Evolutionary conservation across 306 rosid species (phyloP), one percentile per base, ranked within the genome.

Genomic region (cucumber (Cucumis sativus)): DNA sequence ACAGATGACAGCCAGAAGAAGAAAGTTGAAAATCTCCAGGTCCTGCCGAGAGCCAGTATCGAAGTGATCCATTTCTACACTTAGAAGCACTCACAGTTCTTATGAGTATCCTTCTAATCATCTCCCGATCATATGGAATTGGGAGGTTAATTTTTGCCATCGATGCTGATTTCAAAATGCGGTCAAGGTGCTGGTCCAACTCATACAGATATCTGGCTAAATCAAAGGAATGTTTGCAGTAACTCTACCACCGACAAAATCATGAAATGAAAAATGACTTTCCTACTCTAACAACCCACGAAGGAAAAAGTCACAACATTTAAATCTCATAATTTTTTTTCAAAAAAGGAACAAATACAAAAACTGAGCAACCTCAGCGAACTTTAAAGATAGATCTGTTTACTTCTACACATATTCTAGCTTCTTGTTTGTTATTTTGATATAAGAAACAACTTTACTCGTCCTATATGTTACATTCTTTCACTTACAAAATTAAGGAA

Each of bases 21-120:
- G 98, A 90, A 43, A 94, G 83, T 76, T 85, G 92, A 83, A 94
- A 94, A 80, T 94, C 96, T 65, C 98, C 98, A n/a, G 96, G 94
- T 83, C 98, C 97, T 10, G 88, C 91, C 20, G 98, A 90, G 75
- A 94, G 88, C 98, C 98, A 94, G 73, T 94, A 94, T 81, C 96
- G 85, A 20, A 94, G 84, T 16, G 97, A 88, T 64, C 97, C 98
- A 65, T 83, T 86, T 79, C 85, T 81, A 85, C 98, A 94, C 80
- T 91, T 89, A 67, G 98, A 91, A 80, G 89, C 91, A 80, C 97
- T 90, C 28, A 85, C 98, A 51, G 98, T 94, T 84, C 89, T 85
- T 77, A 90, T 82, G 18, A 94, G 95, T 78, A 90, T 89, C 17
- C 81, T 87, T 78, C 91, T 62, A 33, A 94, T 84, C 81, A 59